phyloP scores from a whole-genome alignment of 805 yeast genomes.

The Ogataea parapolymorpha region DNA sequence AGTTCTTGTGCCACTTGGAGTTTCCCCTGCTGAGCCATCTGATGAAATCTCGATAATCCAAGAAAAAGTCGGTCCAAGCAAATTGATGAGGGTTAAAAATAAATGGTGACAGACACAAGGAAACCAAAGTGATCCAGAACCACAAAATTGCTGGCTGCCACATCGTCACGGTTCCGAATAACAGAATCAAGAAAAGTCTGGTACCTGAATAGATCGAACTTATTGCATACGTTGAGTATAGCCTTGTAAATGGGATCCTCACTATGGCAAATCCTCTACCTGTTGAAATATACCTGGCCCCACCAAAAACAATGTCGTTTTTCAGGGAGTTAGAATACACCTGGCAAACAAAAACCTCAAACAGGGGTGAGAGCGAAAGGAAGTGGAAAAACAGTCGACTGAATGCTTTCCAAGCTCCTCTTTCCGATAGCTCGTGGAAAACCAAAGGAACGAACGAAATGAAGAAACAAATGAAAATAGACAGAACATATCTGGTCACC shows the following conservation, averaged over 20 bases:
- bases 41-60: conserved; percentile 47
- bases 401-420: conserved; percentile 75
- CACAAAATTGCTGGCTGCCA: conserved; percentile 72
- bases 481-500: conserved; percentile 84
- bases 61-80: conserved; percentile 42
- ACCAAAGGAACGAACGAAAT: conserved; percentile 86
- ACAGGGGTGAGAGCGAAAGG: conserved; percentile 79
- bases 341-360: conserved; percentile 94
- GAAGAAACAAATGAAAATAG: conserved; percentile 89
- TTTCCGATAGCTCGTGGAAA: conserved; percentile 83
- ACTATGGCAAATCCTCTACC: conserved; percentile 94
- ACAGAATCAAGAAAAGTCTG: conserved; percentile 60
- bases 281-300: conserved; percentile 87
- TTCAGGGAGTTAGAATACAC: conserved; percentile 78
- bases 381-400: conserved; percentile 73
- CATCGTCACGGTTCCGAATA: conserved; percentile 76
- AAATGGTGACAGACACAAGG: conserved; percentile 48
- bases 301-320: conserved; percentile 81
- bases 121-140: conserved; percentile 50
- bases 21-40: conserved; percentile 86
- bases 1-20: conserved; percentile 56
- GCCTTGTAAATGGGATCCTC: conserved; percentile 63
- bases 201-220: conserved; percentile 79
- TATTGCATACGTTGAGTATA: conserved; percentile 74
- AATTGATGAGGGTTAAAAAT: conserved; percentile 55